phyloP scores from a whole-genome alignment of 331 rosid genomes.

The Malus hybrid region DNA sequence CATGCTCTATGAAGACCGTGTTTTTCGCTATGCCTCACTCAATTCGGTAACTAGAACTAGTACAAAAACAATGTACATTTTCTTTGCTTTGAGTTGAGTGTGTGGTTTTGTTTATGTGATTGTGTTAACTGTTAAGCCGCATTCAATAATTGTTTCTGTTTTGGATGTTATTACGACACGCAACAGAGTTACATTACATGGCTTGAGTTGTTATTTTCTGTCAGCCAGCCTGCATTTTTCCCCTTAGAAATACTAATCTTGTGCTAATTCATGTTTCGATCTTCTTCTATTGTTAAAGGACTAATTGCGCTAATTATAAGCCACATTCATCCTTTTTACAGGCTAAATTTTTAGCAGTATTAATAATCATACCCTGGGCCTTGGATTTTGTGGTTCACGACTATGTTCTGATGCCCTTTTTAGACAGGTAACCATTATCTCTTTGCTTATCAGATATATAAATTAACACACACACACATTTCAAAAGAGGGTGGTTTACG shows the following conservation, averaged over 20 bases:
- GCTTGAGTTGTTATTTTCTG: not conserved
- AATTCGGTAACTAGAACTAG: slow-evolving; percentile 49
- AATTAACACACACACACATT: not conserved
- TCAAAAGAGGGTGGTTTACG: not conserved
- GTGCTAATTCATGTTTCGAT: not conserved
- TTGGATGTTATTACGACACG: not conserved
- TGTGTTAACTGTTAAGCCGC: not conserved
- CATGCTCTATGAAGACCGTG: slow-evolving; percentile 86
- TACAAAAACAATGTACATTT: not conserved
- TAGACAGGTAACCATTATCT: slow-evolving; percentile 61
- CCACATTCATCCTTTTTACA: slow-evolving; percentile 26
- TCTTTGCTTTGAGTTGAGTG: not conserved
- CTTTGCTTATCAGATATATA: not conserved
- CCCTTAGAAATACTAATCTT: slow-evolving; percentile 4
- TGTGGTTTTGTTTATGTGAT: not conserved
- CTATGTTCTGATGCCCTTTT: slow-evolving; percentile 85
- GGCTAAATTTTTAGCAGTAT: slow-evolving; percentile 81
- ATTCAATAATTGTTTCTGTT: not conserved
- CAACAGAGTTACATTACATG: not conserved
- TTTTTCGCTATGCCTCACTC: slow-evolving; percentile 72
- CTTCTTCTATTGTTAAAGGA: not conserved
- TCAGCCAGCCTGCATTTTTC: not conserved
- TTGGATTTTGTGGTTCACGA: slow-evolving; percentile 89
- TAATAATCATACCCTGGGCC: slow-evolving; percentile 80
- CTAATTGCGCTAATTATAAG: slow-evolving; percentile 1